Evolutionary conservation across 208 protist species (phyloP), one percentile per base, ranked within the genome.

Genomic region (Leishmania guyanensis): DNA sequence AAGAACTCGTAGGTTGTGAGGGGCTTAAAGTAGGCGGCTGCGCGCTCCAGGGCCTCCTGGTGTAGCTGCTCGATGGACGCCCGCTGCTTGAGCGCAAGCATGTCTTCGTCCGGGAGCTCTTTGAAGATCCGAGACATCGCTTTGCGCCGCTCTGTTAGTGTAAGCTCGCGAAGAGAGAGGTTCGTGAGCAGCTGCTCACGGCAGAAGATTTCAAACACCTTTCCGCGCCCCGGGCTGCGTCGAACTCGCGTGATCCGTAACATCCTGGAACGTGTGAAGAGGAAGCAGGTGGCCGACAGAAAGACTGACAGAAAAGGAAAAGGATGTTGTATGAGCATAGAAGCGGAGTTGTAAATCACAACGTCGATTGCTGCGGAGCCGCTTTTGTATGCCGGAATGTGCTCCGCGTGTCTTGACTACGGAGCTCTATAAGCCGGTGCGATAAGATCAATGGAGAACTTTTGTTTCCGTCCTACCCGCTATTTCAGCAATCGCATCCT

Each of bases 1-100:
- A 96, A 96, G 26, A 91, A 79, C 73, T 94, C 90, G 73, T 94
- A 94, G n/a, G 88, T 68, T 9, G 87, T 83, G 75, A 86, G 16
- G 1, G 78, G 78, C 51, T 81, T 81, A 39, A 86, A 82, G 17
- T 29, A 26, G n/a, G 75, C 60, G 0, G 78, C 83, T 5, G 76
- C 77, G 20, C 79, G 79, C 46, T 83, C 50, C 36, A 87, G 54
- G 26, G 51, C 71, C 33, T 84, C 78, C 75, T 82, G 72, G 22
- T 78, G 78, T 16, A 65, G 64, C 70, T 87, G 74, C 70, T 84
- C 82, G 9, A 80, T 64, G 6, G 81, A 66, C 48, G 87, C 87
- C 14, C 88, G 86, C 54, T 75, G 64, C 83, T 86, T 86, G 3
- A 93, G 84, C 10, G 70, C 78, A 0, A 83, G 78, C 39, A 88